phyloP scores from a whole-genome alignment of 2,329 filamentous ascomycete genomes.

The Ceratocystis variospora region DNA sequence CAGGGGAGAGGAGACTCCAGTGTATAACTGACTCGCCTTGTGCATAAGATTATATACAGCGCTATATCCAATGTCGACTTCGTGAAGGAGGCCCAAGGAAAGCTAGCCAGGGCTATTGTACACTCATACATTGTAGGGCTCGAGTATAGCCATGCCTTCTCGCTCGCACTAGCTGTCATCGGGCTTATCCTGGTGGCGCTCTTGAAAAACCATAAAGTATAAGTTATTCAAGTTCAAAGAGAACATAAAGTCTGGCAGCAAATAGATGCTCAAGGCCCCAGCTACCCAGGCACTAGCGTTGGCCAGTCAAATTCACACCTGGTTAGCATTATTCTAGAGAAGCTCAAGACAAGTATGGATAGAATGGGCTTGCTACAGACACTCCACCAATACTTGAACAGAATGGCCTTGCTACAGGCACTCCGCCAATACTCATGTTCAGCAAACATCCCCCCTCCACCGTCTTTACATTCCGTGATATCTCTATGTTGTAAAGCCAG shows the following conservation, averaged over 20 bases:
- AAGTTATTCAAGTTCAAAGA: not conserved
- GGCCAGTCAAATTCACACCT: not conserved
- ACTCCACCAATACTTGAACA: not conserved
- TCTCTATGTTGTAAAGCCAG: not conserved
- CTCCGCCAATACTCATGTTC: no score
- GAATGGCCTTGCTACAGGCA: not conserved
- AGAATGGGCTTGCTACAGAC: no score
- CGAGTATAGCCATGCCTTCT: constrained; percentile 27
- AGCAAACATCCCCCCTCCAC: no score
- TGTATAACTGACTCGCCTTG: not conserved
- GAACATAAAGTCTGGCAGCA: not conserved
- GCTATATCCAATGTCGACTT: constrained; percentile 27
- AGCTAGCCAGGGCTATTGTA: constrained; percentile 24
- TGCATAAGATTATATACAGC: constrained; percentile 25
- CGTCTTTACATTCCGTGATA: not conserved
- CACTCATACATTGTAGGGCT: constrained; percentile 27
- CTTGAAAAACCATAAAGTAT: constrained; percentile 23
- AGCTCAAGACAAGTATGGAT: not conserved
- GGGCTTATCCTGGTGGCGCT: constrained; percentile 24
- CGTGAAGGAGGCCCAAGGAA: constrained; percentile 23
- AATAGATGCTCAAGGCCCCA: no score
- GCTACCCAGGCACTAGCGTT: not conserved
- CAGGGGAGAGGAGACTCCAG: no score
- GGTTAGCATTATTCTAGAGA: not conserved
- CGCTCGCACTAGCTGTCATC: constrained; percentile 23